Percentiles rank a stretch among this genome's conserved stretches.
Evolutionary conservation across 306 rosid genomes (phyloP).

Genomic region (Acmispon strigosus): DNA sequence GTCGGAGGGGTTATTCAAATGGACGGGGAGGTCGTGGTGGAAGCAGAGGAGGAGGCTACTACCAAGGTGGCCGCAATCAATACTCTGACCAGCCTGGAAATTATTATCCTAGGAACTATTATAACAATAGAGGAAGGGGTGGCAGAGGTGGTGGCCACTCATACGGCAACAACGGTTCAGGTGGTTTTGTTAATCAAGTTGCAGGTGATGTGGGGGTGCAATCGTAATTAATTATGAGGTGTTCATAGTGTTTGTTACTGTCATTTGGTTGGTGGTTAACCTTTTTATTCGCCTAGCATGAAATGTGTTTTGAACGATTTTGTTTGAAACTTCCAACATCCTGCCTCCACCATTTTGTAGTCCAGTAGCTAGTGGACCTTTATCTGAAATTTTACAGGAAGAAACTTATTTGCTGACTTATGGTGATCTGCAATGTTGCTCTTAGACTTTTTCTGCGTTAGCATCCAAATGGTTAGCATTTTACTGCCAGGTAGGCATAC

Average conservation of each 20-base stretch:
- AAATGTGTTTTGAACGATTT: constrained; percentile 33
- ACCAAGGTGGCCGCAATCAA: constrained; percentile 71
- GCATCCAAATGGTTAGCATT: background rate
- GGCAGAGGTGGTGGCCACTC: constrained; percentile 64
- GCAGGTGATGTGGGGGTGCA: constrained; percentile 66
- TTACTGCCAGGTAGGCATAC: background rate
- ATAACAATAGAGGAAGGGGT: constrained; percentile 68
- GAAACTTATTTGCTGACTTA: background rate
- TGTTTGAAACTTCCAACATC: constrained; percentile 39
- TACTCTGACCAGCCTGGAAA: constrained; percentile 80
- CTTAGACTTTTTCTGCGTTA: background rate
- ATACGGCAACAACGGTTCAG: constrained; percentile 44
- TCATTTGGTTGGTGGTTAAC: constrained; percentile 38
- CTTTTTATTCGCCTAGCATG: constrained; percentile 32
- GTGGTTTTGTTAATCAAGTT: constrained; percentile 43
- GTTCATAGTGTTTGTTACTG: constrained; percentile 34
- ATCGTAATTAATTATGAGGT: constrained; percentile 36
- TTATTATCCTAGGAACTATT: constrained; percentile 61
- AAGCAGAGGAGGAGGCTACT: constrained; percentile 53
- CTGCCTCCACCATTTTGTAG: constrained; percentile 40
- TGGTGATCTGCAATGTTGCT: constrained; percentile 12
- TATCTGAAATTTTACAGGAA: constrained; percentile 22
- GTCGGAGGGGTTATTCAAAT: constrained; percentile 70
- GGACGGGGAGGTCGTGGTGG: constrained; percentile 82
- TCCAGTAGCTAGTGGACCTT: constrained; percentile 23